phyloP scores from a whole-genome alignment of 2,329 filamentous ascomycete genomes.

The Arthroderma sp. region DNA sequence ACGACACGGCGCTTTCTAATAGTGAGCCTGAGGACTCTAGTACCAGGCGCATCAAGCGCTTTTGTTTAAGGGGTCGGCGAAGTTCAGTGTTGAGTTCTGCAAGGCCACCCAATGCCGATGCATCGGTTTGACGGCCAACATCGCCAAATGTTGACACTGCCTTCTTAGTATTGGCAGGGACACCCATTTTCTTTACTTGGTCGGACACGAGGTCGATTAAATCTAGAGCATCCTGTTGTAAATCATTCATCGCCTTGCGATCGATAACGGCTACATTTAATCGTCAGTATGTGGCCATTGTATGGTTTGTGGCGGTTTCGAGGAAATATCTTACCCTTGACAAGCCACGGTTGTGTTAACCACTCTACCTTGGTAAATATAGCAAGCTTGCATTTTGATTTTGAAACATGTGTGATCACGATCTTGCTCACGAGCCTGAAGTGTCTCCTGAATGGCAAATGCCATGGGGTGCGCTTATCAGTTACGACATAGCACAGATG shows the following conservation, averaged over 20 bases:
- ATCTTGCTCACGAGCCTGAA: constrained; percentile 82
- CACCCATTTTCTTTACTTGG: constrained; percentile 34
- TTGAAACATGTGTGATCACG: constrained; percentile 84
- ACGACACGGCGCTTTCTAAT: constrained; percentile 59
- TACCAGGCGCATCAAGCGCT: constrained; percentile 54
- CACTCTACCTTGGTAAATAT: constrained; percentile 83
- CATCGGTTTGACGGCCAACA: constrained; percentile 31
- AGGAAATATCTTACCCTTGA: constrained; percentile 26
- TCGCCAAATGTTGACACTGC: constrained; percentile 37
- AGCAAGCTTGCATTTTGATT: constrained; percentile 82
- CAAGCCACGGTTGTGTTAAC: constrained; percentile 49
- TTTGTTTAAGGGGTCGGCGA: constrained; percentile 46
- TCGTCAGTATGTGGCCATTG: constrained; percentile 3
- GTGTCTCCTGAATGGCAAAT: constrained; percentile 64
- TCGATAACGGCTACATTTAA: constrained; percentile 37
- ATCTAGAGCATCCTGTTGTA: constrained; percentile 36
- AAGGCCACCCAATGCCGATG: constrained; percentile 25
- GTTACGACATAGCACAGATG: constrained; percentile 58
- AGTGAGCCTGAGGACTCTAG: constrained; percentile 61
- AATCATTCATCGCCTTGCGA: constrained; percentile 57
- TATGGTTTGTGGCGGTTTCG: not conserved
- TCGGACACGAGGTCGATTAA: constrained; percentile 38
- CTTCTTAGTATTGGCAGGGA: constrained; percentile 35
- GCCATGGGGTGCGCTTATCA: constrained; percentile 57
- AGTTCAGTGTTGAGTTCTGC: constrained; percentile 22